Base-by-base conservation (phyloP, 768 basidiomycete species). In the Holtermanniella nyarrowii region DNA sequence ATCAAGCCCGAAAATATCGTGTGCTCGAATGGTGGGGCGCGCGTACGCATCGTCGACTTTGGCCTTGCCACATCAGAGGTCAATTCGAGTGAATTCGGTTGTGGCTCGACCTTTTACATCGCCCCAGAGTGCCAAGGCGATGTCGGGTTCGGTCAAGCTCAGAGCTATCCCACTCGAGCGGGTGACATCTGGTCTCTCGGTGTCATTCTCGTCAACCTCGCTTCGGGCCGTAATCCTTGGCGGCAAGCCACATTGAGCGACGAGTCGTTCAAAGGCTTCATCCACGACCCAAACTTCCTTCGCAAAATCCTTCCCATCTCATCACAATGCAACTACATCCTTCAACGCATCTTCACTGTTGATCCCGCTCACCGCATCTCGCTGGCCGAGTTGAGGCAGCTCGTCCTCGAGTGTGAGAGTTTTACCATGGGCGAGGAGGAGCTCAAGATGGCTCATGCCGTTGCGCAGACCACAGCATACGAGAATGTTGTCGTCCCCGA, bases 121-220 rank as follows among this genome's bases (percentile, higher is more conserved):
- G 64, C 66, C 14, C 69, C 18, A 73, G 76, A 76, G 58, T 76
- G 75, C 53, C 73, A 73, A 55, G 83, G 85, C 14, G 82, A 81
- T 12, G 84, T 49, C 58, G 69, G 51, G 59, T 56, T 76, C 63
- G 80, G 72, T 40, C 56, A 62, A 3, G 59, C 62, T 40, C 52
- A 48, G 75, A 63, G 80, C 5, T 76, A 99, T 73, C 86, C 86
- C 12, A 88, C 64, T 10, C 78, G 81, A 61, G 80, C 80, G 65
- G 95, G 93, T 69, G 93, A 99, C 70, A 80, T 96, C 57, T 99
- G 93, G 93, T 91, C 90, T 11, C 76, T 96, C 41, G 93, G 90
- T 26, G 88, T 96, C 71, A 58, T 75, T 75, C 54, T 76, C 72
- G 77, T 84, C 58, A 90, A 88, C 70, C 79, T 93, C 73, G 80